Percentiles rank a stretch among this genome's conserved stretches.
These are phyloP conservation scores for Metschnikowia kunwiensis DNA, from an alignment of 805 yeast genomes.

Conservation along the genomic window DNA sequence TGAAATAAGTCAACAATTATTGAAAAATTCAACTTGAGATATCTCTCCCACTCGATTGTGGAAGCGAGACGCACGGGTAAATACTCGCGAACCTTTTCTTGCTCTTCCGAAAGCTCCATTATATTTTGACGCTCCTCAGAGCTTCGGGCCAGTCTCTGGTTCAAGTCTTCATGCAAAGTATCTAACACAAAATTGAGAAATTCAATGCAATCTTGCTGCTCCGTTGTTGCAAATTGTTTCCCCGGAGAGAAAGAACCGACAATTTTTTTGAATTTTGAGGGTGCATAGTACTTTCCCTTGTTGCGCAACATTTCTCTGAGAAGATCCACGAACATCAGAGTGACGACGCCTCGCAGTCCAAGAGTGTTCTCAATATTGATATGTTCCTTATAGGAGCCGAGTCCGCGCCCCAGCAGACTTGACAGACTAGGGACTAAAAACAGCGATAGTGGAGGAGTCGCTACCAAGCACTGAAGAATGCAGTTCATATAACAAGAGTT, in stretches of 20 bases:
- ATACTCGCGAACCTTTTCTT: constrained; percentile 68
- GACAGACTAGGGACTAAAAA: constrained; percentile 47
- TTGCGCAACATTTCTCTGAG: constrained; percentile 52
- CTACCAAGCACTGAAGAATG: constrained; percentile 78
- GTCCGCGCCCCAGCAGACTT: neutral
- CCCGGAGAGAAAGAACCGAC: constrained; percentile 63
- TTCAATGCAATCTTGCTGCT: constrained; percentile 86
- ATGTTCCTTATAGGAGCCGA: constrained; percentile 58
- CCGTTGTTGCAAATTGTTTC: constrained; percentile 57
- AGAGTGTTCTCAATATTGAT: constrained; percentile 69
- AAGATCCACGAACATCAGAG: constrained; percentile 63
- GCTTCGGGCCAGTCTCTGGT: constrained; percentile 47
- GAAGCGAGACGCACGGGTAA: constrained; percentile 79
- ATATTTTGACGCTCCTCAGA: constrained; percentile 33
- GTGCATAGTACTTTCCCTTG: constrained; percentile 49
- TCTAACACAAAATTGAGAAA: constrained; percentile 73
- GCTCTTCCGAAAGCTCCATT: constrained; percentile 52
- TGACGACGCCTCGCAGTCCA: constrained; percentile 79
- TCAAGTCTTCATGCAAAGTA: constrained; percentile 79
- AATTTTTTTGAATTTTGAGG: constrained; percentile 61
- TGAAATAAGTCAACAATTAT: constrained; percentile 78
- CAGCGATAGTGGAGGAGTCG: constrained; percentile 61
- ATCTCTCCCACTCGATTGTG: constrained; percentile 89
- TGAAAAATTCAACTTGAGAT: constrained; percentile 74
- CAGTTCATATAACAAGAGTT: constrained; percentile 95